These are phyloP conservation scores for Epichloe gansuensis DNA, from an alignment of 2,329 filamentous ascomycete species.

Conservation along the genomic window DNA sequence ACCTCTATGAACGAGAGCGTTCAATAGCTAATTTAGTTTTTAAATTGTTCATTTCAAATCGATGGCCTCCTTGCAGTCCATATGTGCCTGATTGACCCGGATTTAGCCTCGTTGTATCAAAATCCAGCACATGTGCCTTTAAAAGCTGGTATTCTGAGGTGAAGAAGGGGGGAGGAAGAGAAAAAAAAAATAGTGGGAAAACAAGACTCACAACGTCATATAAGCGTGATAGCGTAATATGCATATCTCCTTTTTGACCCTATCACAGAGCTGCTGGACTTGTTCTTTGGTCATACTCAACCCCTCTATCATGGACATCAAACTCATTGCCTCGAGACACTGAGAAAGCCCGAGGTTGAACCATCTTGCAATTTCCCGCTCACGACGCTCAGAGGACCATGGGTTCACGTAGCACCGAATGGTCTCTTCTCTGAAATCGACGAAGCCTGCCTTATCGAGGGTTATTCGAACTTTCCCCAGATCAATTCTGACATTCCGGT, in stretches of 20 bases:
- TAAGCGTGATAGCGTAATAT: constrained; percentile 57
- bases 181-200: too few relatives aligned
- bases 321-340: constrained; percentile 58
- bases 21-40: too few relatives aligned
- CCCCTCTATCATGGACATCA: constrained; percentile 55
- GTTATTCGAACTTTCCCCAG: constrained; percentile 37
- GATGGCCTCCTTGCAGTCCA: constrained; percentile 13
- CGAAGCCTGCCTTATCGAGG: constrained; percentile 62
- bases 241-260: constrained; percentile 58
- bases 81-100: constrained; percentile 8
- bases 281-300: constrained; percentile 38
- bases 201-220: constrained; percentile 56
- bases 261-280: constrained; percentile 47
- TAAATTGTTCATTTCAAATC: too few relatives aligned
- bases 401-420: constrained; percentile 61
- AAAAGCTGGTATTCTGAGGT: not conserved
- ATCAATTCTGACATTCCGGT: constrained; percentile 51
- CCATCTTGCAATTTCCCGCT: constrained; percentile 62
- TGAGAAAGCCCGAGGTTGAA: constrained; percentile 69
- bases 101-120: constrained; percentile 5
- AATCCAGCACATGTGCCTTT: not conserved
- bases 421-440: constrained; percentile 59
- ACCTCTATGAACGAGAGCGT: too few relatives aligned
- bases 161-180: too few relatives aligned
- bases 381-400: constrained; percentile 53